A percentile compares a stretch with the other conserved stretches of the same genome.
phyloP scores from a whole-genome alignment of 495 filamentous ascomycete species.

The Podospora fimiseda region DNA sequence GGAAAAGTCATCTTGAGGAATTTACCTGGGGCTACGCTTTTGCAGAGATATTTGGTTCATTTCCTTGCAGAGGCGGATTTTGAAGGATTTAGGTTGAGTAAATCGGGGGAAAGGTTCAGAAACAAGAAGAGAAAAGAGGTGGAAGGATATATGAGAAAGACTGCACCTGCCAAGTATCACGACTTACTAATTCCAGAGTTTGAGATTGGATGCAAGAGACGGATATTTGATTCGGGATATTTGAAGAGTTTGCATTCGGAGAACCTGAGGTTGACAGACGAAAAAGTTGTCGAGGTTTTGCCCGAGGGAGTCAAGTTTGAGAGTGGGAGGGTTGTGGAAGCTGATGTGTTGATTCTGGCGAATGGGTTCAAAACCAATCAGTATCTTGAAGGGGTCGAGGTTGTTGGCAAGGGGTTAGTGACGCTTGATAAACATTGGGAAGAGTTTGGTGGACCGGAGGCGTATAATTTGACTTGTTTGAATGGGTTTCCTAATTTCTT shows the following conservation, averaged over 20 bases:
- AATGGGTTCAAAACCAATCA: slow-evolving; percentile 34
- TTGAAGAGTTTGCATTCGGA: slow-evolving; percentile 23
- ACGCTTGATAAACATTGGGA: slow-evolving; percentile 36
- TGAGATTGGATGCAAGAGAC: slow-evolving; percentile 39
- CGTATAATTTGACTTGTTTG: slow-evolving; percentile 32
- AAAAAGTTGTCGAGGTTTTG: slow-evolving; percentile 30
- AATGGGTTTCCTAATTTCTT: slow-evolving; percentile 42
- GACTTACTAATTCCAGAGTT: slow-evolving; percentile 38
- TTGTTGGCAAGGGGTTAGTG: slow-evolving; percentile 27
- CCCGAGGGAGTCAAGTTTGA: slow-evolving; percentile 28
- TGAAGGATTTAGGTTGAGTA: slow-evolving; percentile 20
- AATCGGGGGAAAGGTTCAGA: slow-evolving; percentile 10
- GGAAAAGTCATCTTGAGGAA: slow-evolving; percentile 12
- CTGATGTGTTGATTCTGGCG: slow-evolving; percentile 39
- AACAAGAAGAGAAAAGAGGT: slow-evolving; percentile 6
- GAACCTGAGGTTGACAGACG: slow-evolving; percentile 30
- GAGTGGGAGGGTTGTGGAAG: slow-evolving; percentile 21
- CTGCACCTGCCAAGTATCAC: slow-evolving; percentile 35
- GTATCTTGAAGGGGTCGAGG: slow-evolving; percentile 28
- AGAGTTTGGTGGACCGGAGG: slow-evolving; percentile 28
- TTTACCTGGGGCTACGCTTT: slow-evolving; percentile 23
- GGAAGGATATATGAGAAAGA: slow-evolving; percentile 32
- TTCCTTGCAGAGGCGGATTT: slow-evolving; percentile 19
- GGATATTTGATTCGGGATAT: slow-evolving; percentile 36
- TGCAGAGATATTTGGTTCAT: slow-evolving; percentile 26